Evolutionary conservation across 129 eudicot species (phyloP).

Genomic region (Centaurea solstitialis): DNA sequence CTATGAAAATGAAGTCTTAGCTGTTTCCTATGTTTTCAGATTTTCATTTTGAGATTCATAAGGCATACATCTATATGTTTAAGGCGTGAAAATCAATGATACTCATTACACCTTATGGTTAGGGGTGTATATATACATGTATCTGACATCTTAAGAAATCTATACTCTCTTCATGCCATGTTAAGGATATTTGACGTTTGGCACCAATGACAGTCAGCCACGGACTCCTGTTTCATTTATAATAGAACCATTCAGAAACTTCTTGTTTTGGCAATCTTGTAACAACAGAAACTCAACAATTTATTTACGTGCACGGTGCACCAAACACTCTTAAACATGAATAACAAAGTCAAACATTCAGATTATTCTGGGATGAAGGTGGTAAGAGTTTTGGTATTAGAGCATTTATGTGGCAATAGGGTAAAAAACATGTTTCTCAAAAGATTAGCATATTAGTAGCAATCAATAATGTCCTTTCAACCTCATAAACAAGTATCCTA

Average conservation of each 20-base stretch:
- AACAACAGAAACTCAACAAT: neutral
- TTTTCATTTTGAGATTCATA: neutral
- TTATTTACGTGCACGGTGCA: neutral
- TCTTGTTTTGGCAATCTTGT: neutral
- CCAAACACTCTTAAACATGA: neutral
- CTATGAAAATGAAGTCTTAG: neutral
- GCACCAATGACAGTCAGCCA: neutral
- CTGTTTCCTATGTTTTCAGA: neutral
- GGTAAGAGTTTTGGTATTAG: neutral
- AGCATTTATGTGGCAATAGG: neutral
- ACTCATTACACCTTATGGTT: neutral
- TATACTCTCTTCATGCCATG: neutral
- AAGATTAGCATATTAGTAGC: conserved; percentile 4
- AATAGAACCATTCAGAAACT: neutral
- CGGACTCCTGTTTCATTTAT: neutral
- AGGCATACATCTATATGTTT: neutral
- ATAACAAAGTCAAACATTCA: neutral
- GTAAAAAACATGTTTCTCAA: neutral
- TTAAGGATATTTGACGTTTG: neutral
- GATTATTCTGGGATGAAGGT: neutral
- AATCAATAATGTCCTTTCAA: neutral
- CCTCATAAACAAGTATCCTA: neutral
- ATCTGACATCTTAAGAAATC: neutral
- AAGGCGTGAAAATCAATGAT: neutral
- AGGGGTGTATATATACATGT: neutral